phyloP scores from a whole-genome alignment of 441 rosid genomes.

The Jatropha podagrica region DNA sequence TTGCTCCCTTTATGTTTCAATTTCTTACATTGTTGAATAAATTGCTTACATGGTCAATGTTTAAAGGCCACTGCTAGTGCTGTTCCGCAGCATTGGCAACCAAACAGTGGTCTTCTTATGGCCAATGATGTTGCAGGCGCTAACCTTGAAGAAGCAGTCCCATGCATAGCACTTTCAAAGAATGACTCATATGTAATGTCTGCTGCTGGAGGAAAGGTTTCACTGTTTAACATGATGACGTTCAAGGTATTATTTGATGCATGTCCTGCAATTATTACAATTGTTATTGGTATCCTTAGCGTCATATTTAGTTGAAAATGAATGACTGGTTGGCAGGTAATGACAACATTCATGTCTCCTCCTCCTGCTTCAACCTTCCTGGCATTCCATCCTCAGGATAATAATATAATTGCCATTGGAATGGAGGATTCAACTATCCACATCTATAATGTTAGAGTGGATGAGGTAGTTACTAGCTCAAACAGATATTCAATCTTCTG shows the following conservation, averaged over 20 bases:
- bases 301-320: conserved; percentile 10
- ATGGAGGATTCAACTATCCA: conserved; percentile 95
- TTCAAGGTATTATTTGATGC: conserved; percentile 53
- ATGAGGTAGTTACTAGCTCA: conserved; percentile 57
- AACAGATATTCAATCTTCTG: conserved; percentile 5
- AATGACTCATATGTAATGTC: conserved; percentile 93
- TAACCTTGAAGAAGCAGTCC: conserved; percentile 79
- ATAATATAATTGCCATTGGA: conserved; percentile 91
- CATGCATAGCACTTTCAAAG: conserved; percentile 92
- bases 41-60: conserved; percentile 31
- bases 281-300: not conserved
- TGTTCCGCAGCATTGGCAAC: conserved; percentile 89
- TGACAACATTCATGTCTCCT: conserved; percentile 89
- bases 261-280: not conserved
- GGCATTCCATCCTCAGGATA: conserved; percentile 92
- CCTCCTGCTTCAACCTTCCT: conserved; percentile 89
- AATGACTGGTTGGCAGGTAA: conserved; percentile 52
- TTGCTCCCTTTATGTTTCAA: not conserved
- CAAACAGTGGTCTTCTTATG: conserved; percentile 93
- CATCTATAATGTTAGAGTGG: conserved; percentile 84
- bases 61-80: conserved; percentile 76
- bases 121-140: conserved; percentile 72
- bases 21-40: conserved; percentile 11
- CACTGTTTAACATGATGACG: conserved; percentile 87
- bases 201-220: conserved; percentile 87